Evolutionary conservation across 768 basidiomycete species (phyloP).

Genomic region (Auricularia sp.): DNA sequence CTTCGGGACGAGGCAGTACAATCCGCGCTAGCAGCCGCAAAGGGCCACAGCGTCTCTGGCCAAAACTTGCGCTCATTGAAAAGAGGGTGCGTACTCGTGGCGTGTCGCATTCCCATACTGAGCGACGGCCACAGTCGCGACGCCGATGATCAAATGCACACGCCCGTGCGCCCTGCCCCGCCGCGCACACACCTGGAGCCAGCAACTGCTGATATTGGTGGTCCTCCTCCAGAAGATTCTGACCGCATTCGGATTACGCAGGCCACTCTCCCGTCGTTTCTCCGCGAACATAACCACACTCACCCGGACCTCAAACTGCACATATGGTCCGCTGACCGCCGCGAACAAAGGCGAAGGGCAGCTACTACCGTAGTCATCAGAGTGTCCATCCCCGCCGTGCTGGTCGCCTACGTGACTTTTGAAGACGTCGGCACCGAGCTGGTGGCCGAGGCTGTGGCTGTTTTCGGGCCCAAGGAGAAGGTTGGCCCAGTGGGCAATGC

Average conservation of each 20-base stretch:
- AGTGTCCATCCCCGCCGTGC: slow-evolving; percentile 53
- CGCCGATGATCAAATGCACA: neutral
- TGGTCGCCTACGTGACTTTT: slow-evolving; percentile 54
- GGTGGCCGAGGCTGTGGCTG: slow-evolving; percentile 52
- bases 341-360: neutral
- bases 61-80: neutral
- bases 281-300: neutral
- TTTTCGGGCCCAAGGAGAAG: slow-evolving; percentile 65
- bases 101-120: too few relatives aligned
- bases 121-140: neutral
- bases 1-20: neutral
- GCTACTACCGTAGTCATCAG: slow-evolving; percentile 37
- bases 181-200: neutral
- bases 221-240: neutral
- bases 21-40: neutral
- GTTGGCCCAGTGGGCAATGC: slow-evolving; percentile 25
- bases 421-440: slow-evolving; percentile 22
- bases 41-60: neutral
- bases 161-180: neutral
- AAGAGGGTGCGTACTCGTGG: neutral
- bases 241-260: neutral
- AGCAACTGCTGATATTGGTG: neutral
- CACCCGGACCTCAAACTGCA: slow-evolving; percentile 33
- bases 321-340: slow-evolving; percentile 40
- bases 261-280: neutral